Evolutionary conservation across 805 yeast species (phyloP).

Genomic region (Candida morakotiae): DNA sequence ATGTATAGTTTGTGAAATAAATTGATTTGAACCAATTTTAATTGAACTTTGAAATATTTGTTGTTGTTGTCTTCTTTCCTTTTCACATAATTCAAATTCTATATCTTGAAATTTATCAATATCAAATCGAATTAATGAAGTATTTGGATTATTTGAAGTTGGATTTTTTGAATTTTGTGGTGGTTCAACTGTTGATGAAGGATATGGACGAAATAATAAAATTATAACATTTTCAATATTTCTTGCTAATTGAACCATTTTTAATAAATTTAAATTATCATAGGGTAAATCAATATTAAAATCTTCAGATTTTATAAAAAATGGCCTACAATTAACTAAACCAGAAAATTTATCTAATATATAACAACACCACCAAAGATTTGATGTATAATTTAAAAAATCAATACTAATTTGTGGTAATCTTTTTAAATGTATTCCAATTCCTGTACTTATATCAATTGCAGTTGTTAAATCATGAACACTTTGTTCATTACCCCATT

Average conservation of each 20-base stretch:
- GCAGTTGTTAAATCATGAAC: constrained; percentile 28
- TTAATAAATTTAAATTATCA: constrained; percentile 18
- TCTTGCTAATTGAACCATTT: constrained; percentile 24
- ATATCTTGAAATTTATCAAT: constrained; percentile 21
- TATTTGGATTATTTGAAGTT: neutral
- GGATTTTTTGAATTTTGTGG: neutral
- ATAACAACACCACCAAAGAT: constrained; percentile 33
- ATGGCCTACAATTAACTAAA: constrained; percentile 20
- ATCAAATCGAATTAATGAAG: constrained; percentile 12
- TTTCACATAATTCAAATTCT: constrained; percentile 23
- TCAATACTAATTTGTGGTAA: constrained; percentile 8
- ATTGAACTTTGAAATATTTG: neutral
- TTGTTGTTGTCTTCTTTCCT: constrained; percentile 11
- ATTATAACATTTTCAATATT: constrained; percentile 21
- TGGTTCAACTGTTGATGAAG: constrained; percentile 1
- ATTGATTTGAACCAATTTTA: constrained; percentile 9
- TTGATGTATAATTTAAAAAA: constrained; percentile 15
- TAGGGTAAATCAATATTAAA: constrained; percentile 30
- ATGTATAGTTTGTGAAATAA: constrained; percentile 17
- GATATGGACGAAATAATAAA: constrained; percentile 20
- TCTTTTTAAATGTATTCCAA: constrained; percentile 25
- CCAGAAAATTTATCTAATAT: constrained; percentile 31
- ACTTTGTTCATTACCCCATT: constrained; percentile 26
- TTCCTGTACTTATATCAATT: constrained; percentile 20
- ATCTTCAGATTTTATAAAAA: constrained; percentile 27